Evolutionary conservation across 2,329 filamentous ascomycete species (phyloP).

Genomic region (Colletotrichum gigasporum): DNA sequence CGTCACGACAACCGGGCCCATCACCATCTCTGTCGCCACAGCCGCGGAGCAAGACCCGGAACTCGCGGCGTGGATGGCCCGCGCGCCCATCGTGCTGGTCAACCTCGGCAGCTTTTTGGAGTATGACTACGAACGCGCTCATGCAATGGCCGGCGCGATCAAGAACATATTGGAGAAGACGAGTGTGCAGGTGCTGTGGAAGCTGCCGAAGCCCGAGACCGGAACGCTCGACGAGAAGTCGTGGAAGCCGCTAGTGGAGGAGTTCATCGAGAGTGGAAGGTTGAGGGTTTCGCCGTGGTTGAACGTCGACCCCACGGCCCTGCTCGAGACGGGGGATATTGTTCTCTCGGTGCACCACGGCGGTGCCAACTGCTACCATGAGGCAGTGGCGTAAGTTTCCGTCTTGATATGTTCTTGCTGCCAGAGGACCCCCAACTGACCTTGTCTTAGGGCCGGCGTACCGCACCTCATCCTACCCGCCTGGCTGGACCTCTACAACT

Average conservation of each 20-base stretch:
- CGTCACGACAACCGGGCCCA: conserved; percentile 35
- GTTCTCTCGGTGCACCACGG: conserved; percentile 49
- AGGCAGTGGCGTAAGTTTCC: conserved; percentile 50
- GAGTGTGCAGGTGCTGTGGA: conserved; percentile 46
- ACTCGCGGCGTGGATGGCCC: conserved; percentile 35
- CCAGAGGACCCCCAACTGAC: background rate
- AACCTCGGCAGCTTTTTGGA: conserved; percentile 37
- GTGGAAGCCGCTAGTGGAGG: conserved; percentile 25
- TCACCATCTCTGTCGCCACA: conserved; percentile 33
- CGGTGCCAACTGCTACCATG: conserved; percentile 52
- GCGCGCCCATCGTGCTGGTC: conserved; percentile 37
- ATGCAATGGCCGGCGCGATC: conserved; percentile 39
- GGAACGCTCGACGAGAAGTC: conserved; percentile 31
- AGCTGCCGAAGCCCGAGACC: background rate
- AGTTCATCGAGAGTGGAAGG: conserved; percentile 34
- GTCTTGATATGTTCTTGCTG: background rate
- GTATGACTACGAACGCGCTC: conserved; percentile 36
- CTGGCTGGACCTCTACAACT: conserved; percentile 58
- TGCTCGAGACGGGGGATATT: conserved; percentile 47
- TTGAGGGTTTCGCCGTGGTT: conserved; percentile 41
- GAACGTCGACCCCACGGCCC: conserved; percentile 40
- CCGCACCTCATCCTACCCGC: conserved; percentile 56
- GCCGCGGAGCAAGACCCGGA: conserved; percentile 37
- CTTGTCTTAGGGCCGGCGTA: conserved; percentile 48
- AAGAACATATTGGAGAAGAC: conserved; percentile 33